Base-by-base conservation (phyloP, 73 alveolate genomes). In the Paraurostyla sp. region DNA sequence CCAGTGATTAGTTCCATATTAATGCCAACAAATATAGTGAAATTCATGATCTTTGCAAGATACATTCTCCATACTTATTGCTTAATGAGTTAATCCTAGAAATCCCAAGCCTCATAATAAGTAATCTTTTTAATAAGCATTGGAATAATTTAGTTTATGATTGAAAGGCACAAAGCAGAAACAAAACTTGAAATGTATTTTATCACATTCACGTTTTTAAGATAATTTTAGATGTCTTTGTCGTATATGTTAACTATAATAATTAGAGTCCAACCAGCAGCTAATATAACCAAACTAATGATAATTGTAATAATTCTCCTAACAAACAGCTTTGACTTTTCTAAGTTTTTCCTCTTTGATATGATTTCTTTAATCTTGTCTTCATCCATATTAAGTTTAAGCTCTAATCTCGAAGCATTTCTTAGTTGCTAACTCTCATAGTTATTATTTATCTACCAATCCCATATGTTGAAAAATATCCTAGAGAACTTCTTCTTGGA, bases 21-120 rank as follows among this genome's bases (percentile, higher is more conserved):
- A 33, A 92, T 73, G 56, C 62, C n/a, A 15, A 84, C 82, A 78
- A 71, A 92, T 11, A 92, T 65, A 6, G 87, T 52, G 46, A 92
- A 30, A 48, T 92, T 92, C 68, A 92, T 48, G 20, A 81, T 81
- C 60, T 83, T 88, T 0, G 95, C 94, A 27, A 91, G 48, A 73
- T 88, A 92, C 54, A 78, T 92, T 48, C 97, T 87, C 90, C 91
- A 88, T 9, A 92, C 89, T 54, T 92, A 84, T 41, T 88, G 71
- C 35, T 92, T 76, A 33, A 92, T 54, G 0, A 82, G 45, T 6
- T 62, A 42, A 52, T 69, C 81, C 20, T 81, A 49, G 51, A 83
- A 85, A 71, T 92, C 97, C 91, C 94, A 92, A 23, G 69, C 83
- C 48, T 92, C 97, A 0, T 11, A 33, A 11, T 46, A 45, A 0